Conservation (phyloP, 257 asterid genomes). For the Fraxinus pennsylvanica region DNA sequence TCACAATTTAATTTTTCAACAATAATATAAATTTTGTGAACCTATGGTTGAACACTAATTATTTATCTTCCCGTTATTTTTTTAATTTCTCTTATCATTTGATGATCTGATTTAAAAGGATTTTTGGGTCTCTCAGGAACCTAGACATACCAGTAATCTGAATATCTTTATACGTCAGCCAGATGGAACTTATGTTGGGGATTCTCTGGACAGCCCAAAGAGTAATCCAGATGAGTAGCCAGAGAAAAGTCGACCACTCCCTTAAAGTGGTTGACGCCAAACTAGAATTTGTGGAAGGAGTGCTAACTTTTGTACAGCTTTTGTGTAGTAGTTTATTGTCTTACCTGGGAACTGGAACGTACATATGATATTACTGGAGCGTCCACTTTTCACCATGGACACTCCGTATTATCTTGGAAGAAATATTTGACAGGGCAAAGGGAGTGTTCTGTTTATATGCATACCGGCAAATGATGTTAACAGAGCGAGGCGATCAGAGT, state of each 20-base stretch:
- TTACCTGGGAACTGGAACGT: conserved; percentile 1
- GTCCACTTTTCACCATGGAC: conserved; percentile 34
- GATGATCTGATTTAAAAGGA: conserved; percentile 12
- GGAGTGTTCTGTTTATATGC: conserved; percentile 24
- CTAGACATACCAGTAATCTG: conserved; percentile 63
- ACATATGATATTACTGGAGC: conserved; percentile 21
- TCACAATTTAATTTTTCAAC: not conserved
- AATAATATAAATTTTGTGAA: conserved; percentile 26
- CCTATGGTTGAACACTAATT: not conserved
- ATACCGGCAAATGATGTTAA: conserved; percentile 7
- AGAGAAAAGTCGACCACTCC: conserved; percentile 27
- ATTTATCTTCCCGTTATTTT: not conserved
- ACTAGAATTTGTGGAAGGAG: conserved; percentile 25
- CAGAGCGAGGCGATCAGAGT: not conserved
- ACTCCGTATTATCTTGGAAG: conserved; percentile 23
- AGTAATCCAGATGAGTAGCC: conserved; percentile 50
- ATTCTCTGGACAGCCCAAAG: conserved; percentile 78
- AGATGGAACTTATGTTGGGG: conserved; percentile 81
- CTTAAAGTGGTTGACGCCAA: conserved; percentile 18
- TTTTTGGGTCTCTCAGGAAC: conserved; percentile 48
- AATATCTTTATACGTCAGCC: conserved; percentile 79
- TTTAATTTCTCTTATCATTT: not conserved
- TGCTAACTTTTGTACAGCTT: conserved; percentile 38
- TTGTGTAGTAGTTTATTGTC: conserved; percentile 29
- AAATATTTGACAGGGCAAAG: conserved; percentile 16